phyloP scores from a whole-genome alignment of 2,329 filamentous ascomycete genomes.

The Elsinoe arachidis region DNA sequence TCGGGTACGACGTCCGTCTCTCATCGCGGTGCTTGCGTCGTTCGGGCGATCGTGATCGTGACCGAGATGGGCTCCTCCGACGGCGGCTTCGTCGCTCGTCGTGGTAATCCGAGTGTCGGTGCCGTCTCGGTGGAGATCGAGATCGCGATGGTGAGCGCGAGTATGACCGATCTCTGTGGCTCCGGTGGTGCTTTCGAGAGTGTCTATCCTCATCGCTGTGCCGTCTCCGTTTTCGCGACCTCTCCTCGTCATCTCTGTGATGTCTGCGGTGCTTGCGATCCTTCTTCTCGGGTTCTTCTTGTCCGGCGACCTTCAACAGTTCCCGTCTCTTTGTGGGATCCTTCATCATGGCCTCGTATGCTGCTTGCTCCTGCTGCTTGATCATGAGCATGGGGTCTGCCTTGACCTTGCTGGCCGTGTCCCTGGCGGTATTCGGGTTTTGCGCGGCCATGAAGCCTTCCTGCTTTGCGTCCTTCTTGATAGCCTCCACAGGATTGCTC shows the following conservation, averaged over 20 bases:
- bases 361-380: slow-evolving; percentile 66
- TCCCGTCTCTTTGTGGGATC: slow-evolving; percentile 61
- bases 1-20: slow-evolving; percentile 26
- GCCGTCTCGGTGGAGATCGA: slow-evolving; percentile 19
- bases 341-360: slow-evolving; percentile 59
- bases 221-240: slow-evolving; percentile 26
- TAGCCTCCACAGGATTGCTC: slow-evolving; percentile 67
- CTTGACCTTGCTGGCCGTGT: slow-evolving; percentile 76
- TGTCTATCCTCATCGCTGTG: slow-evolving; percentile 27
- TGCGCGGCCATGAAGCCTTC: slow-evolving; percentile 52
- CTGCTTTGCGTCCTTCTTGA: slow-evolving; percentile 56
- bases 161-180: slow-evolving; percentile 21
- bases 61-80: slow-evolving; percentile 7
- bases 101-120: slow-evolving; percentile 22
- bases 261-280: slow-evolving; percentile 24
- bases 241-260: slow-evolving; percentile 26
- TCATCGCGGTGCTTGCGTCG: slow-evolving; percentile 27
- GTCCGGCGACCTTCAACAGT: slow-evolving; percentile 46
- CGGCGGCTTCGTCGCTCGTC: slow-evolving; percentile 14
- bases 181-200: slow-evolving; percentile 25
- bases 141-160: slow-evolving; percentile 21
- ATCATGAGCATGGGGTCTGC: slow-evolving; percentile 90
- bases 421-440: slow-evolving; percentile 64
- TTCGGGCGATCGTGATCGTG: slow-evolving; percentile 32
- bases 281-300: slow-evolving; percentile 23